These are phyloP conservation scores for Camellia granthamiana DNA, from an alignment of 148 eudicot genomes.

Conservation along the genomic window DNA sequence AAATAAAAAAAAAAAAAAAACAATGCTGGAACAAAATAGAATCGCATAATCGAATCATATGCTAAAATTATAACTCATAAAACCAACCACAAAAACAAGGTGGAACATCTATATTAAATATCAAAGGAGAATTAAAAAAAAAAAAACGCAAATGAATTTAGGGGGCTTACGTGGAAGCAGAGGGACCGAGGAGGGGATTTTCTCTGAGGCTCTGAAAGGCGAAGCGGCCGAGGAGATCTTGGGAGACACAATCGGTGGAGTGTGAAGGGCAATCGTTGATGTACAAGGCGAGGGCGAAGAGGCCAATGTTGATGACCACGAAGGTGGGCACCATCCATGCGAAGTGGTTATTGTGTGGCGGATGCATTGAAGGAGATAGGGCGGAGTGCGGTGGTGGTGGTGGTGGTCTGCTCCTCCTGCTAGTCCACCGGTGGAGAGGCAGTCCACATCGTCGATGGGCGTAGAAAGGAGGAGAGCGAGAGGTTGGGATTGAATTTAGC, in stretches of 20 bases:
- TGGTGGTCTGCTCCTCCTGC: slow-evolving; percentile 25
- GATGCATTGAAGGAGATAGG: slow-evolving; percentile 14
- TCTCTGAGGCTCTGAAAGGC: slow-evolving; percentile 65
- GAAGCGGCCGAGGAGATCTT: slow-evolving; percentile 41
- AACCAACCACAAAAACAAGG: no score
- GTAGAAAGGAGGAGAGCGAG: neutral
- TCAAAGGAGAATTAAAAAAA: no score
- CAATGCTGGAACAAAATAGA: no score
- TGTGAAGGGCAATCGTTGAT: slow-evolving; percentile 63
- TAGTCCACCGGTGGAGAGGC: slow-evolving; percentile 22
- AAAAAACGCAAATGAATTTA: no score
- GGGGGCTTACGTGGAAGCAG: slow-evolving; percentile 50
- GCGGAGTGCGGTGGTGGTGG: slow-evolving; percentile 20
- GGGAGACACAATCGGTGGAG: slow-evolving; percentile 37
- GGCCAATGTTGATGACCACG: slow-evolving; percentile 30
- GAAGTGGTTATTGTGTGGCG: slow-evolving; percentile 44
- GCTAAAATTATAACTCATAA: no score
- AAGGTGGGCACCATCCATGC: slow-evolving; percentile 64
- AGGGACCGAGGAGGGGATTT: slow-evolving; percentile 87
- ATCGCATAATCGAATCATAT: neutral
- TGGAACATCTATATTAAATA: no score
- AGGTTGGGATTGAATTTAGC: slow-evolving; percentile 5
- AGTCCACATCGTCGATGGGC: slow-evolving; percentile 24
- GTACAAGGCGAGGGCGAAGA: slow-evolving; percentile 58
- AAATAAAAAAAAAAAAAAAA: no score